Evolutionary conservation across 2,329 filamentous ascomycete species (phyloP).

Genomic region (Chalara sp.): DNA sequence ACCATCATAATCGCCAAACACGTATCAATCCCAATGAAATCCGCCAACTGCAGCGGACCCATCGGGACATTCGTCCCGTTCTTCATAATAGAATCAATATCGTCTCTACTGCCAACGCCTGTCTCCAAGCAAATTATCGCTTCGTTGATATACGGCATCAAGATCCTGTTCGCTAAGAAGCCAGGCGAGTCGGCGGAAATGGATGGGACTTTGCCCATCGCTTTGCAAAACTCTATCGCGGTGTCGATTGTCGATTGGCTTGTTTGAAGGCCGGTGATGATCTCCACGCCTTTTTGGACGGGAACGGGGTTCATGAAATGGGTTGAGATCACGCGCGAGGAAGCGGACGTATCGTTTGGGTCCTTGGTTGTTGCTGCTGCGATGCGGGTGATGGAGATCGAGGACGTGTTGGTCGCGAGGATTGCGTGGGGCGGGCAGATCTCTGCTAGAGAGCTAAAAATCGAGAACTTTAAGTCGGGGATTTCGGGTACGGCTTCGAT

Average conservation of each 20-base stretch:
- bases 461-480: conserved; percentile 75
- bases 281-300: conserved; percentile 94
- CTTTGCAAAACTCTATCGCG: conserved; percentile 77
- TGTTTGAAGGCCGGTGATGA: conserved; percentile 91
- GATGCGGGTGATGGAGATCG: conserved; percentile 94
- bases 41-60: conserved; percentile 87
- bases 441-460: conserved; percentile 76
- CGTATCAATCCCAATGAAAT: conserved; percentile 96
- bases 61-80: conserved; percentile 98
- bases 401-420: conserved; percentile 96
- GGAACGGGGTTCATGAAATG: conserved; percentile 99
- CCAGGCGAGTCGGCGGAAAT: conserved; percentile 85
- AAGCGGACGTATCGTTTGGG: conserved; percentile 71
- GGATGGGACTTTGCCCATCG: conserved; percentile 89
- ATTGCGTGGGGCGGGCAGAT: conserved; percentile 81
- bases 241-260: conserved; percentile 74
- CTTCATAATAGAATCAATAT: conserved; percentile 98
- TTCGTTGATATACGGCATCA: conserved; percentile 99
- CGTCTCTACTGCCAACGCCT: conserved; percentile 78
- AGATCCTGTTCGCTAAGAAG: conserved; percentile 90
- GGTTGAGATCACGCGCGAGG: conserved; percentile 85
- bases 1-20: conserved; percentile 97
- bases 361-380: conserved; percentile 77
- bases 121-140: conserved; percentile 95
- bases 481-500: conserved; percentile 98